Conservation (phyloP, 495 filamentous ascomycete species). For the Penicillium chermesinum region DNA sequence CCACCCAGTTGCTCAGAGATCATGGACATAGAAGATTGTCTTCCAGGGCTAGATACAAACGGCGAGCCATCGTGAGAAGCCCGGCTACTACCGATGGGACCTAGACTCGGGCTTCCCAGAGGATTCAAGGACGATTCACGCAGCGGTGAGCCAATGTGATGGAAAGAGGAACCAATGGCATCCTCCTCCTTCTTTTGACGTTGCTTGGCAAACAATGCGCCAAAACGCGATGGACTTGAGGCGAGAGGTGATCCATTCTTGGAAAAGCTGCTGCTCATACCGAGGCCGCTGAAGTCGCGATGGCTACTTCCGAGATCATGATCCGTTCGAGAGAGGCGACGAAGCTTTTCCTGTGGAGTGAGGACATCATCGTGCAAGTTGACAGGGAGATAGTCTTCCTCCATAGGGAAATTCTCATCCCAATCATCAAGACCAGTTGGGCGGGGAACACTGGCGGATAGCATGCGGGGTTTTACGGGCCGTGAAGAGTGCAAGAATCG, state of each 20-base stretch:
- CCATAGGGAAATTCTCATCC: constrained; percentile 83
- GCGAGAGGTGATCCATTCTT: constrained; percentile 78
- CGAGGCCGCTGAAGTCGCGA: constrained; percentile 55
- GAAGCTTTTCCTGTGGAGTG: constrained; percentile 82
- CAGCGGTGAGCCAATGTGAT: constrained; percentile 89
- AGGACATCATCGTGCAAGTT: constrained; percentile 88
- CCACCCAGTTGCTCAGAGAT: constrained; percentile 63
- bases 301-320: constrained; percentile 58
- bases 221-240: constrained; percentile 82
- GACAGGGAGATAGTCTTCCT: constrained; percentile 87
- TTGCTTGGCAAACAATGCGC: constrained; percentile 72
- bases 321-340: constrained; percentile 70
- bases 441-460: constrained; percentile 75
- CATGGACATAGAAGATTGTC: constrained; percentile 60
- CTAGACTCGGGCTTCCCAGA: constrained; percentile 59
- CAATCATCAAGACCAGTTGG: constrained; percentile 62
- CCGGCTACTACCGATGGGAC: constrained; percentile 46
- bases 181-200: constrained; percentile 72
- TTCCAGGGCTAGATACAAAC: constrained; percentile 61
- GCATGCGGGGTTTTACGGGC: constrained; percentile 57
- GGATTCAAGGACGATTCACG: constrained; percentile 69
- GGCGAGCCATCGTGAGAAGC: constrained; percentile 54
- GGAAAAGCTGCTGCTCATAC: constrained; percentile 55
- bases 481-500: constrained; percentile 83
- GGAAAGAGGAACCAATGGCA: constrained; percentile 58